Evolutionary conservation across 306 rosid genomes (phyloP), one percentile per base, ranked within the genome.

Genomic region (Benincasa hispida): DNA sequence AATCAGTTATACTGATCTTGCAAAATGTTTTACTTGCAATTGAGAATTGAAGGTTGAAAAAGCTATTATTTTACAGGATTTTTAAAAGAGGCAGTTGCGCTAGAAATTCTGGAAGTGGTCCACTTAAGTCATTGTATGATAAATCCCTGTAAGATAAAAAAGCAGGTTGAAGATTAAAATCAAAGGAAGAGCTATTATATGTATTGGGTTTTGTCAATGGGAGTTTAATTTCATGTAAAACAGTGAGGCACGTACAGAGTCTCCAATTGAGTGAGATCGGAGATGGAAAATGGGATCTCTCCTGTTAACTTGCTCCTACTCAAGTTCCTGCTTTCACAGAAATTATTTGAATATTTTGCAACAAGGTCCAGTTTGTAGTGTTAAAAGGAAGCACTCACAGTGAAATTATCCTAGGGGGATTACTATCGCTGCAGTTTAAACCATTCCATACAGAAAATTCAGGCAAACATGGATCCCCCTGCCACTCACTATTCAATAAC

Each of bases 341-440:
- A 41, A 41, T n/a, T n/a, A n/a, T n/a, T n/a, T n/a, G n/a, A n/a
- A n/a, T n/a, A n/a, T n/a, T n/a, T n/a, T n/a, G n/a, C n/a, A n/a
- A n/a, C n/a, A n/a, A n/a, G n/a, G n/a, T n/a, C n/a, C n/a, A n/a
- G n/a, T n/a, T n/a, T n/a, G n/a, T n/a, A n/a, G n/a, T n/a, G n/a
- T n/a, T n/a, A n/a, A n/a, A n/a, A n/a, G n/a, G n/a, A n/a, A n/a
- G 7, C 15, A 83, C 92, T 86, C 59, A 88, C 92, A 88, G 74
- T 68, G 80, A 85, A 54, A 55, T 79, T 18, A 72, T 18, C 57
- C 84, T 74, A 13, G 82, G 87, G 12, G 67, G 8, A 10, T 35
- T 27, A 27, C 12, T 14, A 87, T n/a, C 4, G 41, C 60, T 84
- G 34, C 80, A 84, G 2, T 59, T 63, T 22, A 84, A 0, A 66